A percentile compares a stretch with the other conserved stretches of the same genome.
Conservation (phyloP, 2,329 filamentous ascomycete species). For the Pseudopithomyces chartarum region DNA sequence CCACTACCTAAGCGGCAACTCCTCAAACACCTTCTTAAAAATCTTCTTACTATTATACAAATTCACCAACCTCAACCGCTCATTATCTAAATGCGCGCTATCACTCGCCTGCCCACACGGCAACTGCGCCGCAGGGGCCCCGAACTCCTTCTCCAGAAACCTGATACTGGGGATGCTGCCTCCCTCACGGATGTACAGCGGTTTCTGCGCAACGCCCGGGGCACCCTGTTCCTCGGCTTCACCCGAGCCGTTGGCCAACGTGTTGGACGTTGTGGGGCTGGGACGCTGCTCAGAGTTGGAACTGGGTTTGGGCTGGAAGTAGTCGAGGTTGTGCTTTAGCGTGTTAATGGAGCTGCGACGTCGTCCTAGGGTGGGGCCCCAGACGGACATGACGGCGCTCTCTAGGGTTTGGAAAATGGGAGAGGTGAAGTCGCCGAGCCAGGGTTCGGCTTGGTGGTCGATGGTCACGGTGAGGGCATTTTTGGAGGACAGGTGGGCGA, state of each 20-base stretch:
- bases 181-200: slow-evolving; percentile 92
- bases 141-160: slow-evolving; percentile 93
- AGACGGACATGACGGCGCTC: slow-evolving; percentile 80
- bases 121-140: slow-evolving; percentile 86
- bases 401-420: slow-evolving; percentile 90
- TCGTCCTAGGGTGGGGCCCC: slow-evolving; percentile 63
- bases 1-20: slow-evolving; percentile 54
- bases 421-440: slow-evolving; percentile 90
- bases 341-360: slow-evolving; percentile 27
- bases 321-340: slow-evolving; percentile 12
- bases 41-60: slow-evolving; percentile 91
- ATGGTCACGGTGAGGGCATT: slow-evolving; percentile 83
- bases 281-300: slow-evolving; percentile 19
- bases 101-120: slow-evolving; percentile 96
- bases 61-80: slow-evolving; percentile 86
- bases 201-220: slow-evolving; percentile 54
- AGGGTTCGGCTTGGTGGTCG: slow-evolving; percentile 92
- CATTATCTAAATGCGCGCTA: slow-evolving; percentile 91
- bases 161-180: slow-evolving; percentile 93
- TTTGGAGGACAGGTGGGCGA: slow-evolving; percentile 74
- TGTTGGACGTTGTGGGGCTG: slow-evolving; percentile 56
- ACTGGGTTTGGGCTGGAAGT: slow-evolving; percentile 5
- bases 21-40: slow-evolving; percentile 81
- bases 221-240: slow-evolving; percentile 15
- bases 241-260: slow-evolving; percentile 52